phyloP scores from a whole-genome alignment of 345 rosid species.

The Ceriops zippeliana region DNA sequence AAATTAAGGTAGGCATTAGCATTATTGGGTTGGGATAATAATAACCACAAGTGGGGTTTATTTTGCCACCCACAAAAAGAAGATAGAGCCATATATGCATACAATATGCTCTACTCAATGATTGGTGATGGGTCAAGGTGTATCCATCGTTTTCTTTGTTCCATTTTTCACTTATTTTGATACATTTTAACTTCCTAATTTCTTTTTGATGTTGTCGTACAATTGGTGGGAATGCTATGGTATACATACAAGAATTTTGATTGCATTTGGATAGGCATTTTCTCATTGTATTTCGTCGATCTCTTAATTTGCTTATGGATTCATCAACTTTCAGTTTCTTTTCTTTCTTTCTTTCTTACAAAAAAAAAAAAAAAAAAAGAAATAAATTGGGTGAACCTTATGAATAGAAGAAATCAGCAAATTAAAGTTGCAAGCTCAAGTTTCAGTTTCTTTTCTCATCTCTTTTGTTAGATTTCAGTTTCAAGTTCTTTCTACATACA shows the following conservation, averaged over 20 bases:
- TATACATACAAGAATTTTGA: constrained; percentile 8
- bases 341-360: no score
- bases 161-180: not conserved
- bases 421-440: no score
- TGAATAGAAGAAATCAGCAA: no score
- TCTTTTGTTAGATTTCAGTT: no score
- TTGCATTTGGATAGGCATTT: constrained; percentile 3
- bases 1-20: constrained; percentile 10
- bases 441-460: no score
- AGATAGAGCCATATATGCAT: not conserved
- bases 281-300: not conserved
- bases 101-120: not conserved
- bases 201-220: not conserved
- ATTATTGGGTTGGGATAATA: constrained; percentile 16
- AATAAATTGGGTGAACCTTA: no score
- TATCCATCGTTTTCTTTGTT: not conserved
- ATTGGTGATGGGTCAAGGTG: constrained; percentile 4
- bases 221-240: constrained; percentile 1
- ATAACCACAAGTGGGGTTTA: constrained; percentile 11
- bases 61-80: constrained; percentile 17
- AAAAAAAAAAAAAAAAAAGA: no score
- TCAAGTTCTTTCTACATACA: no score
- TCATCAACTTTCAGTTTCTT: not conserved
- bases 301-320: not conserved
- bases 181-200: no score